Base-by-base conservation (phyloP, 352 stramenopile genomes). In the Phytophthora podocarpi region DNA sequence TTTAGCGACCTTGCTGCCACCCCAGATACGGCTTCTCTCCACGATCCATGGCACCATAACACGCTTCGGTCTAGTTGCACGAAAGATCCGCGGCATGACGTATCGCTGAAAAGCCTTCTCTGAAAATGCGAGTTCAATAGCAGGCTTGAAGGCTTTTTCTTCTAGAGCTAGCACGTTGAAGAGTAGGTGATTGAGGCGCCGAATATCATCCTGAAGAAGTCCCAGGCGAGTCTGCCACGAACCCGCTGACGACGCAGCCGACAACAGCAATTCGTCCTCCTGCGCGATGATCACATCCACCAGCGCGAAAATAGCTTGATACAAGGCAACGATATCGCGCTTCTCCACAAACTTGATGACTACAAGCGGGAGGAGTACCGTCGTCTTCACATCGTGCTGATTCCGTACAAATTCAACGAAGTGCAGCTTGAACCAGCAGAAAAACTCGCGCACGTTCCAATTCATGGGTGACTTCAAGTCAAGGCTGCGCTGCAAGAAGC, bases 1-100 rank as follows among this genome's bases (percentile, higher is more conserved):
- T 41, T 80, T 74, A 34, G 80, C 79, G 10, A 82, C 72, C 28
- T 86, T 76, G 28, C 61, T 64, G 39, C 77, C 82, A 34, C 85
- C 83, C 85, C 83, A 93, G 5, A 91, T 60, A 24, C 82, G 80
- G 55, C 72, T 85, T 13, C 83, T 77, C 47, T 94, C 85, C 16
- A 93, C 81, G 23, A 94, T 93, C 85, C 85, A 94, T 7, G 84
- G 83, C 10, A 94, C 77, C 43, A 93, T 82, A 5, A 93, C 67
- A 10, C 70, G 68, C 65, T 91, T 91, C 6, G 85, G 82, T 35
- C 72, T 80, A 0, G 70, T 86, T 5, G 76, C 74, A 23, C 80
- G 79, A 49, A 91, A 85, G 18, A 93, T 76, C 10, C 82, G 80
- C 4, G 85, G 85, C 70, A 93, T 85, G 6, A 94, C 83, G 37